These are phyloP conservation scores for Juncus inflexus DNA, from an alignment of 176 grass and related monocot genomes.

Conservation along the genomic window DNA sequence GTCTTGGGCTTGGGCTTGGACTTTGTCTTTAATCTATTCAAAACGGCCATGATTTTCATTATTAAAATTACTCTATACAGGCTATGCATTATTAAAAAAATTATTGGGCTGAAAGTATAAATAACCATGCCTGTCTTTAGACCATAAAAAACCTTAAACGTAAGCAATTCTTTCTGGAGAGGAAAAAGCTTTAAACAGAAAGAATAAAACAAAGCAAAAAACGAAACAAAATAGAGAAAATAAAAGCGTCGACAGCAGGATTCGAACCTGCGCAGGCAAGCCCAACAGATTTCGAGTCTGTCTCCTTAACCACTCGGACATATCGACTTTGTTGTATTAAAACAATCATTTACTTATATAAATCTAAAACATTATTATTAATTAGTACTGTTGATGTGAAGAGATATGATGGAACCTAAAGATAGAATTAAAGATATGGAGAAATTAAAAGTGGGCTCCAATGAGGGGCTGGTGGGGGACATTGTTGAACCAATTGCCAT, in stretches of 20 bases:
- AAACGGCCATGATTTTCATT: too few species aligned
- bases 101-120: too few species aligned
- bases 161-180: background rate
- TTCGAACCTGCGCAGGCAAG: slow-evolving; percentile 66
- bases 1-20: too few species aligned
- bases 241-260: slow-evolving; percentile 60
- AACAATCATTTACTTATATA: background rate
- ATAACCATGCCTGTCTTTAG: background rate
- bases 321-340: slow-evolving; percentile 28
- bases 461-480: slow-evolving; percentile 1
- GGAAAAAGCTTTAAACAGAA: background rate
- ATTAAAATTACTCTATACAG: background rate
- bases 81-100: background rate
- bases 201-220: background rate
- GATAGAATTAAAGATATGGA: too few species aligned
- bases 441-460: background rate
- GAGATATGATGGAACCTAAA: too few species aligned
- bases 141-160: background rate
- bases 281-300: slow-evolving; percentile 77
- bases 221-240: background rate
- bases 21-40: too few species aligned
- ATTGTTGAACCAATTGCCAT: slow-evolving; percentile 9
- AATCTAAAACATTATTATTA: too few species aligned
- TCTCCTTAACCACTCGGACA: slow-evolving; percentile 85
- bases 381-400: too few species aligned